These are phyloP conservation scores for Myxozyma lipomycoides DNA, from an alignment of 805 yeast genomes.

Conservation along the genomic window DNA sequence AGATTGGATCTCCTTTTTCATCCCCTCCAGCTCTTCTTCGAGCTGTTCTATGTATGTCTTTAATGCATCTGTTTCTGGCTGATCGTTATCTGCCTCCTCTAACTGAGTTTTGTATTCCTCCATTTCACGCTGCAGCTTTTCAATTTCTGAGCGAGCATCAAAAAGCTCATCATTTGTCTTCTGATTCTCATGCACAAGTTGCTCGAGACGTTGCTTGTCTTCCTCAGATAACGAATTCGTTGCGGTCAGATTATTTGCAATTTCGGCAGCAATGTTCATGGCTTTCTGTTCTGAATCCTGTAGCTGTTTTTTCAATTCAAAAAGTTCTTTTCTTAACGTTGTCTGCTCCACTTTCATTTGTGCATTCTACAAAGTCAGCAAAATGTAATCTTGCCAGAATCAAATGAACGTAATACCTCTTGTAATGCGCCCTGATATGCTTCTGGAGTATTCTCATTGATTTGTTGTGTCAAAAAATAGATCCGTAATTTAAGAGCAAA, in stretches of 20 bases:
- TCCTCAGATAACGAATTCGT: constrained; percentile 9
- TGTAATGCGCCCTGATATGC: constrained; percentile 11
- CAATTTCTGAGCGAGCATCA: constrained; percentile 16
- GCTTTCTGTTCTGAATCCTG: constrained; percentile 15
- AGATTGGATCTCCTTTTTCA: constrained; percentile 12
- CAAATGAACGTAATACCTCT: constrained; percentile 4
- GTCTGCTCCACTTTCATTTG: constrained; percentile 21
- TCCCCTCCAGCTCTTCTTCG: constrained; percentile 14
- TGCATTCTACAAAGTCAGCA: constrained; percentile 14
- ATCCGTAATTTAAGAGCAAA: constrained; percentile 27
- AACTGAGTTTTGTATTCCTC: constrained; percentile 20
- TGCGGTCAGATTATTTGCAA: constrained; percentile 4
- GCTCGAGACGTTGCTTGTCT: constrained; percentile 10
- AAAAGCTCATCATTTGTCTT: constrained; percentile 4
- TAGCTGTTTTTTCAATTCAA: constrained; percentile 13
- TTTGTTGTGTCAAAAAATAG: constrained; percentile 16
- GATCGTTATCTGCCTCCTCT: constrained; percentile 22
- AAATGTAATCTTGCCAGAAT: neutral
- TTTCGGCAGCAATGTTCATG: constrained; percentile 7
- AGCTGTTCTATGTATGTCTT: constrained; percentile 9
- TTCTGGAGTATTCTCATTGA: constrained; percentile 25
- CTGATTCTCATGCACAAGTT: constrained; percentile 11
- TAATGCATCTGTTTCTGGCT: constrained; percentile 8
- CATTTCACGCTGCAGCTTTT: constrained; percentile 20
- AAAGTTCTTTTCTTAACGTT: constrained; percentile 14